Evolutionary conservation across 257 asterid species (phyloP), one percentile per base, ranked within the genome.

Genomic region (Asclepias syriaca): DNA sequence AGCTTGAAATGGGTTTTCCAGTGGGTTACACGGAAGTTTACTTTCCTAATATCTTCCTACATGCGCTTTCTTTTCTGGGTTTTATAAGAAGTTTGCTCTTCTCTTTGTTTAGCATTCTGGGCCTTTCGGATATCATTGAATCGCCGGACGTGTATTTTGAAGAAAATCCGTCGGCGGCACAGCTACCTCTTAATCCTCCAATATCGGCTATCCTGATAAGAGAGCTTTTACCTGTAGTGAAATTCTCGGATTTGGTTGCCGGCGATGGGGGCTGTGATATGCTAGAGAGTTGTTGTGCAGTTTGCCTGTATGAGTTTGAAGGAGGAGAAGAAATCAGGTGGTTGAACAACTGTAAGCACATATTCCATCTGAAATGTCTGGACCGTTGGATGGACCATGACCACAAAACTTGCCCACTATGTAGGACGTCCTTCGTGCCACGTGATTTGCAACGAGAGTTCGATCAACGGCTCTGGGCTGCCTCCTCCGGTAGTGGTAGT

Each of bases 371-470:
- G 69, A 56, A 69, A 8, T 79, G 83, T 54, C 43, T 79, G 74
- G 83, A 79, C 77, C 77, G 80, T 67, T 79, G 83, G 83, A 75
- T 79, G 80, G 83, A 79, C 65, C 80, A 79, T 29, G 77, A 75
- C 67, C 74, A 68, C 72, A 60, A 59, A 22, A 79, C 77, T 3
- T 79, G 83, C 56, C 83, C 83, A 24, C 83, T 79, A 9, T 79
- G 83, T 60, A 68, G 80, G 72, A 71, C 77, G 6, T 54, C 72
- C 6, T 72, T 79, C 37, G 80, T 79, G 72, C 80, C 83, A 50
- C 74, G 46, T 37, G 64, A 71, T 10, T 66, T 71, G 64, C 71
- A 66, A 22, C 74, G 72, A 2, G 80, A 79, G 68, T 79, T 59
- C 32, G 49, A 79, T 79, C 77, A 68, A 58, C 80, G 75, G 65